These are phyloP conservation scores for Oemleria cerasiformis DNA, from an alignment of 306 rosid species.

Conservation along the genomic window DNA sequence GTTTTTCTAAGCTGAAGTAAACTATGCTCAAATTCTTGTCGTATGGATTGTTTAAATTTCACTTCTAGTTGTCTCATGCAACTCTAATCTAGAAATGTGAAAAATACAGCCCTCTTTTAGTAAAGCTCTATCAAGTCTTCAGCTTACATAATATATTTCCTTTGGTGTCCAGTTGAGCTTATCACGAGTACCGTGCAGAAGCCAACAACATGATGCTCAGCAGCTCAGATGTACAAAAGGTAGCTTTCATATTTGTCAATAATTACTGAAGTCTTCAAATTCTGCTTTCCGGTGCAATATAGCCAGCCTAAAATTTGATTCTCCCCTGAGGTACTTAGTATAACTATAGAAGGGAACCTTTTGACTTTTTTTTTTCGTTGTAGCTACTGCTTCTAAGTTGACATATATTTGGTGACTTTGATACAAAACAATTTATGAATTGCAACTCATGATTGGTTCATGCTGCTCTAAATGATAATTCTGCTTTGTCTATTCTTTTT, in stretches of 20 bases:
- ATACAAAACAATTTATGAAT: neutral
- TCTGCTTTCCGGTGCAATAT: slow-evolving; percentile 11
- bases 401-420: neutral
- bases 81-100: slow-evolving; percentile 15
- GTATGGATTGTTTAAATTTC: neutral
- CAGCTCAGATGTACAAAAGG: slow-evolving; percentile 52
- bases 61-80: slow-evolving; percentile 4
- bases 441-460: neutral
- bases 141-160: slow-evolving; percentile 22
- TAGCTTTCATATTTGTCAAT: slow-evolving; percentile 35
- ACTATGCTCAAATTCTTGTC: neutral
- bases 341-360: neutral
- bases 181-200: slow-evolving; percentile 40
- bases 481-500: slow-evolving; percentile 19
- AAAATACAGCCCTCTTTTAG: slow-evolving; percentile 1
- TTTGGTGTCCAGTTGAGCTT: slow-evolving; percentile 57
- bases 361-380: slow-evolving; percentile 2
- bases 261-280: slow-evolving; percentile 19
- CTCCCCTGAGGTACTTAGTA: slow-evolving; percentile 3
- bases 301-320: slow-evolving; percentile 11
- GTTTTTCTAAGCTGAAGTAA: neutral
- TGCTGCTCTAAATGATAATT: slow-evolving; percentile 5
- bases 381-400: neutral
- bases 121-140: slow-evolving; percentile 14
- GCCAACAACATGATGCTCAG: slow-evolving; percentile 43